A percentile compares a stretch with the other conserved stretches of the same genome.
Evolutionary conservation across 768 basidiomycete genomes (phyloP).

Genomic region (Naganishia vishniacii): DNA sequence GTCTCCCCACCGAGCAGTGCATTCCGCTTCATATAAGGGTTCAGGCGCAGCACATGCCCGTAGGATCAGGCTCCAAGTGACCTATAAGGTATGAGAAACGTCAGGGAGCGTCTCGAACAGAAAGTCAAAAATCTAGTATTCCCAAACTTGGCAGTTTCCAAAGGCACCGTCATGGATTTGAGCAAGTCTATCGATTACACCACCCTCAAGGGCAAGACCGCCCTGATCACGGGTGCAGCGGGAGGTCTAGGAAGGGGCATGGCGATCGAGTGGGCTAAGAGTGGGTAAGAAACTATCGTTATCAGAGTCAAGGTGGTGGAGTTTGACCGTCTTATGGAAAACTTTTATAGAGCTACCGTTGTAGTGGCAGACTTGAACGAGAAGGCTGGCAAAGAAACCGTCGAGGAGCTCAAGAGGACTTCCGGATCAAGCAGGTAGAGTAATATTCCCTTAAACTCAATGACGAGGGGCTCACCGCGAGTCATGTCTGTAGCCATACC

Average conservation of each 20-base stretch:
- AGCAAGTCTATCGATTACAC: conserved; percentile 20
- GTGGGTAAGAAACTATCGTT: conserved; percentile 22
- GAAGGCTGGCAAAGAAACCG: conserved; percentile 17
- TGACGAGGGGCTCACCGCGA: neutral
- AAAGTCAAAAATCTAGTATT: conserved; percentile 2
- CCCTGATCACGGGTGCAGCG: conserved; percentile 25
- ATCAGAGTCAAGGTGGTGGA: neutral
- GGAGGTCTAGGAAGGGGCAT: conserved; percentile 25
- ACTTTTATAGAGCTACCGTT: conserved; percentile 20
- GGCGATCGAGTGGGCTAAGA: conserved; percentile 23
- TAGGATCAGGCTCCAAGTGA: neutral
- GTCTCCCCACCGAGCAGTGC: neutral
- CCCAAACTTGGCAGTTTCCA: neutral
- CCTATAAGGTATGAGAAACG: neutral
- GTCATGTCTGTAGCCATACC: conserved; percentile 4
- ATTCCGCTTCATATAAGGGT: neutral
- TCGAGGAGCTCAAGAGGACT: conserved; percentile 19
- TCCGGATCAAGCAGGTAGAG: conserved; percentile 20
- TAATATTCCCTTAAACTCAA: neutral
- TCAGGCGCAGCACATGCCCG: neutral
- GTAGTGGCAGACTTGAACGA: conserved; percentile 26
- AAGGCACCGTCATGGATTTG: conserved; percentile 17
- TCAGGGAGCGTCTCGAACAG: neutral
- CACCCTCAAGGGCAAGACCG: conserved; percentile 23
- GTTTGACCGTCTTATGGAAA: too few relatives aligned